Evolutionary conservation across 768 basidiomycete species (phyloP), one percentile per base, ranked within the genome.

Genomic region (Boletus patriciae): DNA sequence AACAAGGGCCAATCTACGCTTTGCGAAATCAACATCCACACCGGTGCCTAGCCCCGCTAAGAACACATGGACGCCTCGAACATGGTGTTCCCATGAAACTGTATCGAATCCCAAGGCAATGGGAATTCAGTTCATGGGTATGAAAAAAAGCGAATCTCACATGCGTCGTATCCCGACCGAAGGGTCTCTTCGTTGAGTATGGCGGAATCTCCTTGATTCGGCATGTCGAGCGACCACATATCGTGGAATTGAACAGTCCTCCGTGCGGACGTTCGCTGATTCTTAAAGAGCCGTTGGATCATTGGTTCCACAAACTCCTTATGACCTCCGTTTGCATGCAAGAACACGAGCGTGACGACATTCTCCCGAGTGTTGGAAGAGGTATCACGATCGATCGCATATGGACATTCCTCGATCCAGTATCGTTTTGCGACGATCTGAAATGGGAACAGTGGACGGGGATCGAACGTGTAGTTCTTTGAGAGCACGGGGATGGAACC

Each of bases 251-350:
- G 43, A 37, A 52, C 27, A n/a, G 25, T 13, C 3, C 13, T 19
- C 1, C 21, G 8, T 18, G 9, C 0, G 16, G 3, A 6, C 2
- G 21, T 9, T 25, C n/a, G 43, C 19, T 60, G 37, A 13, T 44
- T 6, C 16, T 51, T 16, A 15, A 57, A 60, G 0, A 60, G 50
- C 4, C 43, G 52, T 5, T 50, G 25, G 2, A 60, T 52, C 6
- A 23, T 52, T 0, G 52, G 50, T 4, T 62, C 55, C 59, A 59
- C 57, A 1, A 57, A 55, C 27, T 60, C 59, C 29, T 63, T 61
- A 16, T 55, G 53, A 11, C 2, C 15, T 8, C 50, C 55, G 4
- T 4, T 15, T 6, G 31, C 59, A 5, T 62, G 58, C 7, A 48
- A 16, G 27, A 62, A 60, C 11, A 60, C 21, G 11, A 52, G 46